Percentiles rank a stretch among this genome's conserved stretches.
These are phyloP conservation scores for Arxiozyma slooffiae DNA, from an alignment of 1,139 yeast genomes.

Conservation along the genomic window DNA sequence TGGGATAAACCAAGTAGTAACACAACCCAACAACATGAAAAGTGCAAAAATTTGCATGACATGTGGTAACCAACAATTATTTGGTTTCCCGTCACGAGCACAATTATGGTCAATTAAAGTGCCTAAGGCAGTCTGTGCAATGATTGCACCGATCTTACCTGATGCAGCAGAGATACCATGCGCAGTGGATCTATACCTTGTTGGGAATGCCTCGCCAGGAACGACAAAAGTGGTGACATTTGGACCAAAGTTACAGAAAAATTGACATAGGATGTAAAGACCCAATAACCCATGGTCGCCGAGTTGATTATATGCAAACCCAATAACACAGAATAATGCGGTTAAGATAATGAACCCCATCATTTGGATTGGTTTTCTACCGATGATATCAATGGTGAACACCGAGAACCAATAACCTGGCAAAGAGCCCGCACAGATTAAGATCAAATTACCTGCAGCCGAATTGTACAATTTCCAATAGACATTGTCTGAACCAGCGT, in stretches of 20 bases:
- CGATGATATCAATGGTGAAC: conserved; percentile 66
- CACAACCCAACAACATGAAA: conserved; percentile 74
- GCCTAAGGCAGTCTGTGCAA: conserved; percentile 88
- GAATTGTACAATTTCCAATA: conserved; percentile 59
- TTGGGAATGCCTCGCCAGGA: conserved; percentile 96
- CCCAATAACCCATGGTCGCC: conserved; percentile 59
- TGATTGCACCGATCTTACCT: conserved; percentile 94
- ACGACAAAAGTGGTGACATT: conserved; percentile 90
- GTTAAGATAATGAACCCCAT: conserved; percentile 66
- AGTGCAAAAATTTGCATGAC: conserved; percentile 88
- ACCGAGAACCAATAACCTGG: conserved; percentile 85
- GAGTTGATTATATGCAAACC: conserved; percentile 67
- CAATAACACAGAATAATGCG: conserved; percentile 49
- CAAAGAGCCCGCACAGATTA: conserved; percentile 83
- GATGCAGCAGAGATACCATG: conserved; percentile 95
- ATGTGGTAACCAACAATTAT: conserved; percentile 75
- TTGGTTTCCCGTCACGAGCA: conserved; percentile 38
- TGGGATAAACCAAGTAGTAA: conserved; percentile 59
- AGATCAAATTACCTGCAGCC: conserved; percentile 81
- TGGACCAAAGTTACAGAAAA: conserved; percentile 89
- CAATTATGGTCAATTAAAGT: conserved; percentile 73
- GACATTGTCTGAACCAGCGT: conserved; percentile 52
- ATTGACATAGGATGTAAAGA: conserved; percentile 65
- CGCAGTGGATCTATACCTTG: conserved; percentile 94
- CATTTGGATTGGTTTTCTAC: conserved; percentile 74